Conservation (phyloP, 495 filamentous ascomycete species). For the Jackrogersella multiformis region DNA sequence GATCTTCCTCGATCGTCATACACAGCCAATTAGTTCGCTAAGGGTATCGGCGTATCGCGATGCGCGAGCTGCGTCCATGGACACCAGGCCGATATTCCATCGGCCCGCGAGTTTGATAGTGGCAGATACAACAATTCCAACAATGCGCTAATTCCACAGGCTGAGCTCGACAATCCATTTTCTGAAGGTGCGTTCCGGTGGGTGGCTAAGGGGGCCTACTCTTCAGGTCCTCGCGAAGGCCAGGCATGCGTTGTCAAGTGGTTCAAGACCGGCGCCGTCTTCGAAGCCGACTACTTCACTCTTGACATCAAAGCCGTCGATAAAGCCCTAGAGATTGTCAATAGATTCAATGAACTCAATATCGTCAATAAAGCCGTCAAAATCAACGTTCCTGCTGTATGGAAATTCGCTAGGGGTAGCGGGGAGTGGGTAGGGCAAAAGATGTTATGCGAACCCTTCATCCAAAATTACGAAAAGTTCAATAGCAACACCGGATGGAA, state of each 20-base stretch:
- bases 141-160: not conserved
- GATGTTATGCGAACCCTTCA: conserved; percentile 47
- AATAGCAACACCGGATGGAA: conserved; percentile 55
- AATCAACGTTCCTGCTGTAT: conserved; percentile 48
- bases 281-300: conserved; percentile 45
- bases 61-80: conserved; percentile 45
- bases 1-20: not conserved
- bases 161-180: conserved; percentile 37
- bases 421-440: conserved; percentile 34
- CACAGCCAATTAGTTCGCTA: not conserved
- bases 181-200: conserved; percentile 46
- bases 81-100: conserved; percentile 17
- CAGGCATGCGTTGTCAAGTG: conserved; percentile 50
- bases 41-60: conserved; percentile 34
- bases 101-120: conserved; percentile 27
- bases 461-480: conserved; percentile 54
- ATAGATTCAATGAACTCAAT: conserved; percentile 47
- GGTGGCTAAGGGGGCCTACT: conserved; percentile 47
- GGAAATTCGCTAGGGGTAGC: conserved; percentile 23
- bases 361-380: conserved; percentile 43
- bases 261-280: conserved; percentile 48
- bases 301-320: conserved; percentile 49
- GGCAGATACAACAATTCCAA: conserved; percentile 43
- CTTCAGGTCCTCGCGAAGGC: conserved; percentile 28
- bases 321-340: conserved; percentile 48